These are phyloP conservation scores for Phytophthora sp. DNA, from an alignment of 352 stramenopile species.

Conservation along the genomic window DNA sequence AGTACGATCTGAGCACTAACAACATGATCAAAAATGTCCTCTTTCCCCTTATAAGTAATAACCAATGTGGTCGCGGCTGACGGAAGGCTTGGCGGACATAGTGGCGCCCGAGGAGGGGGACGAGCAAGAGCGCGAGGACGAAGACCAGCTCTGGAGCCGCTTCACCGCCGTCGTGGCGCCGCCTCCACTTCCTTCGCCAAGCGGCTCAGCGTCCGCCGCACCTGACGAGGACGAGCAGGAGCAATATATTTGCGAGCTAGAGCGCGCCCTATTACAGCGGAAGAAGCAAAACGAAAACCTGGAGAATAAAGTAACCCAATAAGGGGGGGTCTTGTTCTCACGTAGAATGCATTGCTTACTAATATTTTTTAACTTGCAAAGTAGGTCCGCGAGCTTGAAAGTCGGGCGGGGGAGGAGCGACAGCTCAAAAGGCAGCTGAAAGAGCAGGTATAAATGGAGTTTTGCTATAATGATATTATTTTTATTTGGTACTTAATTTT, in stretches of 20 bases:
- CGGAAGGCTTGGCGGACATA: slow-evolving; percentile 70
- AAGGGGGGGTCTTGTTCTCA: too few relatives aligned
- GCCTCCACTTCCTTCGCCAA: slow-evolving; percentile 22
- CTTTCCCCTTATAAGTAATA: too few relatives aligned
- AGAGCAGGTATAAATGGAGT: slow-evolving; percentile 22
- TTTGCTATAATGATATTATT: too few relatives aligned
- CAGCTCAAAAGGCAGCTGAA: slow-evolving; percentile 25
- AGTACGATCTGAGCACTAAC: too few relatives aligned
- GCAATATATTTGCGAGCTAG: slow-evolving; percentile 80
- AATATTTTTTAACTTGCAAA: slow-evolving; percentile 13
- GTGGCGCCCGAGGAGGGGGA: slow-evolving; percentile 58
- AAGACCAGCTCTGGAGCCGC: slow-evolving; percentile 50
- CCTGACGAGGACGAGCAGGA: slow-evolving; percentile 74
- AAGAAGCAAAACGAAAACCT: slow-evolving; percentile 79
- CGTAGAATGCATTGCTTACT: too few relatives aligned
- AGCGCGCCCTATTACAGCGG: slow-evolving; percentile 71
- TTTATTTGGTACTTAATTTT: neutral
- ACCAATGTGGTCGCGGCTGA: slow-evolving; percentile 72
- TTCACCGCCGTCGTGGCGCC: slow-evolving; percentile 61
- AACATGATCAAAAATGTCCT: too few relatives aligned
- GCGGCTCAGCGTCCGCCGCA: slow-evolving; percentile 9
- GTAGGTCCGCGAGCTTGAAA: slow-evolving; percentile 27
- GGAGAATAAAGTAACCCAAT: slow-evolving; percentile 53
- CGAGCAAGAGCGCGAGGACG: slow-evolving; percentile 23
- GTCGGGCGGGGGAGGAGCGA: slow-evolving; percentile 4